phyloP scores from a whole-genome alignment of 2,329 filamentous ascomycete genomes.

The Sclerotinia glacialis region DNA sequence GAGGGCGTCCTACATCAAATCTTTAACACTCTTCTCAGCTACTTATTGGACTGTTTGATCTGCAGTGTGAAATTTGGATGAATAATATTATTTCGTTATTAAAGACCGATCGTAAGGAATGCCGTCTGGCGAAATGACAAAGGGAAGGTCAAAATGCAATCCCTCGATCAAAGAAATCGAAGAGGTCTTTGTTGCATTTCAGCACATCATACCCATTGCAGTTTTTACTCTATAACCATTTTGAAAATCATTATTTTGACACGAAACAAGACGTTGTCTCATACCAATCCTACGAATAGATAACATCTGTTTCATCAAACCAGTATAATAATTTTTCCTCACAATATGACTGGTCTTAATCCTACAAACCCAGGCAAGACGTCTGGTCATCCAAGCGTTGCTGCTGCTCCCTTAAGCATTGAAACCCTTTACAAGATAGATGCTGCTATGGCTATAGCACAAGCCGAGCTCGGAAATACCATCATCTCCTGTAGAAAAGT shows the following conservation, averaged over 20 bases:
- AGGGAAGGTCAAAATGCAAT: not conserved
- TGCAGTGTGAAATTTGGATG: too few species aligned
- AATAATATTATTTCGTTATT: not conserved
- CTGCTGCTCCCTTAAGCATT: not conserved
- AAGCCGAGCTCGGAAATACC: not conserved
- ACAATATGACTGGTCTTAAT: not conserved
- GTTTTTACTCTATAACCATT: not conserved
- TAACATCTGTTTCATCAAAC: not conserved
- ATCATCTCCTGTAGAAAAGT: not conserved
- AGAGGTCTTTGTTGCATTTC: not conserved
- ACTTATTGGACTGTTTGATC: not conserved
- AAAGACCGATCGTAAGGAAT: too few species aligned
- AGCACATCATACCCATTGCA: not conserved
- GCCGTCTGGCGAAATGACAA: not conserved
- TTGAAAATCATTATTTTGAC: not conserved
- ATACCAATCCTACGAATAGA: not conserved
- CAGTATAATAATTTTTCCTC: not conserved
- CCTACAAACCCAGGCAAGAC: not conserved
- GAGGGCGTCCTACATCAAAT: accelerated
- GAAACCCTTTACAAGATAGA: not conserved
- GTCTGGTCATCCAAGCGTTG: not conserved
- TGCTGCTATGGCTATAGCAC: not conserved
- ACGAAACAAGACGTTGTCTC: not conserved
- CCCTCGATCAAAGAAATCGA: not conserved
- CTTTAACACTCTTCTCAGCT: not conserved